Evolutionary conservation across 345 rosid genomes (phyloP).

Genomic region (Acer campestre): DNA sequence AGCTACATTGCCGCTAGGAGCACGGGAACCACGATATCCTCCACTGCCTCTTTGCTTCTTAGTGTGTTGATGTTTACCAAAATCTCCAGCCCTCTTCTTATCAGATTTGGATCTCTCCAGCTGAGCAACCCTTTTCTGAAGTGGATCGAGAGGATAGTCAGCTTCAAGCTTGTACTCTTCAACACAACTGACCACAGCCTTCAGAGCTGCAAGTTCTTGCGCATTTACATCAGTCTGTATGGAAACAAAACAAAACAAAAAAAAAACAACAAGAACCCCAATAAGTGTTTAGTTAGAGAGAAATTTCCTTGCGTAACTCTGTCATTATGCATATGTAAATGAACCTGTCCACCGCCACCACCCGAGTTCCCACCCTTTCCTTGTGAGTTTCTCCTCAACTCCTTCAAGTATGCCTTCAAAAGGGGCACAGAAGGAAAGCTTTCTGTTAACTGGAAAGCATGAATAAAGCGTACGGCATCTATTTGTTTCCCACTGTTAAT

Average conservation of each 20-base stretch:
- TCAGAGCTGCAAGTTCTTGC: conserved; percentile 55
- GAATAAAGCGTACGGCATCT: conserved; percentile 58
- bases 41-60: conserved; percentile 44
- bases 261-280: neutral
- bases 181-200: conserved; percentile 50
- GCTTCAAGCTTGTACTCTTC: conserved; percentile 56
- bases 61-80: conserved; percentile 35
- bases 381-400: conserved; percentile 56
- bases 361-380: conserved; percentile 38
- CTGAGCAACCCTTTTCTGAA: conserved; percentile 53
- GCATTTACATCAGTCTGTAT: conserved; percentile 48
- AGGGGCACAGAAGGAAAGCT: conserved; percentile 58
- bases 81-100: conserved; percentile 46
- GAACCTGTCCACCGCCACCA: conserved; percentile 45
- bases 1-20: conserved; percentile 20
- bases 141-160: conserved; percentile 57
- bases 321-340: neutral
- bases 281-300: neutral
- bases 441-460: conserved; percentile 55
- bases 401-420: conserved; percentile 56
- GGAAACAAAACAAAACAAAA: neutral
- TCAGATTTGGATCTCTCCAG: conserved; percentile 51
- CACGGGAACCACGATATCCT: conserved; percentile 41
- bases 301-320: neutral
- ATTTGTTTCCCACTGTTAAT: conserved; percentile 49